Percentiles rank a stretch among this genome's conserved stretches.
Evolutionary conservation across 1,284 basidiomycete species (phyloP).

Genomic region (Naganishia sp.): DNA sequence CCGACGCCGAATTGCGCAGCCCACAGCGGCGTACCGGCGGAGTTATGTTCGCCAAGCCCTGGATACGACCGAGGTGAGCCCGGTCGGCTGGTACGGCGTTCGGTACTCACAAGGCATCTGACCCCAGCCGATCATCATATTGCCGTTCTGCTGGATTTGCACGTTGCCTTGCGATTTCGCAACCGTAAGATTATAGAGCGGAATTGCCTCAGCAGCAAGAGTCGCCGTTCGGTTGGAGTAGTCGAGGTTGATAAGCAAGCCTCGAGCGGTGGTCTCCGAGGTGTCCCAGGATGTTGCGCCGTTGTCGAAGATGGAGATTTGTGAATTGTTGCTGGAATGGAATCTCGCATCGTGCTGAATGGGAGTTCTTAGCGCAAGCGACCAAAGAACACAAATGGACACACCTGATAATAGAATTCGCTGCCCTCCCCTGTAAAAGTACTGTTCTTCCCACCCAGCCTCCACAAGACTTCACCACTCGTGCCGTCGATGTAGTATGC

Average conservation of each 20-base stretch:
- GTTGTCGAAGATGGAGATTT: conserved; percentile 46
- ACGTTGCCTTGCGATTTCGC: conserved; percentile 42
- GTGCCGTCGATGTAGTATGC: conserved; percentile 44
- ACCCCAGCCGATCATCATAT: conserved; percentile 38
- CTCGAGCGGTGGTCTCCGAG: conserved; percentile 37
- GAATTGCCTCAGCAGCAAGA: conserved; percentile 36
- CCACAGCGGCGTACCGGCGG: conserved; percentile 40
- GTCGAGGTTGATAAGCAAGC: conserved; percentile 42
- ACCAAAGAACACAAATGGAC: background rate
- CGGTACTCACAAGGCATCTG: conserved; percentile 30
- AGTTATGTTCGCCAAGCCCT: conserved; percentile 38
- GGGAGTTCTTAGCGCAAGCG: background rate
- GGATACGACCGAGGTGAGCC: background rate
- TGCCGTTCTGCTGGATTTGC: conserved; percentile 37
- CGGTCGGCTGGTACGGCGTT: background rate
- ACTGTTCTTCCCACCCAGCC: conserved; percentile 43
- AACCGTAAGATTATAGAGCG: conserved; percentile 37
- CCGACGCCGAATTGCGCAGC: conserved; percentile 42
- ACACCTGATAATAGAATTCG: conserved; percentile 37
- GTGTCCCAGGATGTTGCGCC: conserved; percentile 37
- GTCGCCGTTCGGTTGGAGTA: conserved; percentile 34
- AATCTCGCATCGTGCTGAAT: conserved; percentile 44
- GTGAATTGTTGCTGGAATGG: conserved; percentile 30
- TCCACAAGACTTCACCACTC: conserved; percentile 45
- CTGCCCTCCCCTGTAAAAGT: conserved; percentile 39